Base-by-base conservation (phyloP, 768 basidiomycete species). In the Mycena epipterygia region DNA sequence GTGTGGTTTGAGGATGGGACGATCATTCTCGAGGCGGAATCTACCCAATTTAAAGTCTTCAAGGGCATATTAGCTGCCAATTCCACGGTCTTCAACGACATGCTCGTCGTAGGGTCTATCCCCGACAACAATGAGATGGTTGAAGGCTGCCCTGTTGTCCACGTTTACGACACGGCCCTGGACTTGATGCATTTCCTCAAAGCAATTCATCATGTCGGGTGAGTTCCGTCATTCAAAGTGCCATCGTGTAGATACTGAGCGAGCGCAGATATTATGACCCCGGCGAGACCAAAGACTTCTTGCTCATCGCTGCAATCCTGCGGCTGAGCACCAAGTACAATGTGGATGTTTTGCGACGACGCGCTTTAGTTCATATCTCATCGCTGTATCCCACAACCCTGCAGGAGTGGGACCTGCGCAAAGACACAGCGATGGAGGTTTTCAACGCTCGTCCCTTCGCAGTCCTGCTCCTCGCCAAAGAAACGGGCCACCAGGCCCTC, bases 1-100 rank as follows among this genome's bases (percentile, higher is more conserved):
- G 64, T 67, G 1, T 72, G 68, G 74, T 71, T 71, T 19, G 72
- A 74, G 39, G 89, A 23, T 80, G 76, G 72, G 12, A 70, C 68
- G 16, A 52, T 73, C 33, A 73, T 73, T 37, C 72, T 73, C 30
- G 68, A 73, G 53, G 72, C 72, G 2, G 68, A 73, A 52, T 21
- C 30, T 53, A 57, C 44, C n/a, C 67, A 64, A 66, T 74, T 71
- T 39, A 71, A 74, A 48, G 70, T 74, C 37, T 71, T 65, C 57
- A 68, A 71, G 27, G 73, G 73, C 17, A 70, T 74, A 8, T 42
- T 74, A 21, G 70, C 71, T 12, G 72, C 72, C 35, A 70, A 75
- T 35, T 73, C 72, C 29, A 68, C 68, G 17, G 72, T 75, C 1
- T 73, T 75, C 63, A 64, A 61, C 19, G 74, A 73, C 33, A 75